A percentile compares a stretch with the other conserved stretches of the same genome.
phyloP scores from a whole-genome alignment of 129 eudicot genomes.

The Pseudognaphalium luteoalbum region DNA sequence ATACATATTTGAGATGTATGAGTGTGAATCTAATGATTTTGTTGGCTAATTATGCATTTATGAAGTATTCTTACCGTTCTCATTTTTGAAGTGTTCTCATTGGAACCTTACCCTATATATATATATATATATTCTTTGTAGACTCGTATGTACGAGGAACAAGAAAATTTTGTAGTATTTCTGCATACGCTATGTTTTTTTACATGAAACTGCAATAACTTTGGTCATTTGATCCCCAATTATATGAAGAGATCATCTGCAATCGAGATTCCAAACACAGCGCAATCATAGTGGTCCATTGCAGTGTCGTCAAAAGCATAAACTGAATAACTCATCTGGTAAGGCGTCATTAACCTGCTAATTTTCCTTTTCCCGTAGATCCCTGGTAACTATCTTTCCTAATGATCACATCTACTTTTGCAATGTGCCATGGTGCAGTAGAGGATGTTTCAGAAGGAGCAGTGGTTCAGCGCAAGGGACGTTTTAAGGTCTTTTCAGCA shows the following conservation, averaged over 20 bases:
- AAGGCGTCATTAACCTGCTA: constrained; percentile 22
- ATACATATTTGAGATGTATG: no score
- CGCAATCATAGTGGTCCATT: constrained; percentile 83
- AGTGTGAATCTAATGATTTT: no score
- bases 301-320: constrained; percentile 68
- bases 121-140: background rate
- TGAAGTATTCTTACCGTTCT: no score
- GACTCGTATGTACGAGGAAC: background rate
- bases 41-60: no score
- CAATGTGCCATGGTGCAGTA: constrained; percentile 40
- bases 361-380: constrained; percentile 13
- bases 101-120: no score
- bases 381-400: background rate
- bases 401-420: background rate
- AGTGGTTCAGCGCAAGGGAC: constrained; percentile 87
- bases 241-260: constrained; percentile 63
- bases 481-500: constrained; percentile 90
- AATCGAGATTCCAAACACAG: constrained; percentile 51
- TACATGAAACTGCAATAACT: constrained; percentile 9
- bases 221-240: constrained; percentile 27
- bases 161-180: constrained; percentile 13
- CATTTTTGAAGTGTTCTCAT: no score
- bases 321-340: constrained; percentile 52
- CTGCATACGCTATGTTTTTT: background rate
- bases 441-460: constrained; percentile 89